phyloP scores from a whole-genome alignment of 2,329 filamentous ascomycete genomes.

The Paraconiothyrium brasiliense region DNA sequence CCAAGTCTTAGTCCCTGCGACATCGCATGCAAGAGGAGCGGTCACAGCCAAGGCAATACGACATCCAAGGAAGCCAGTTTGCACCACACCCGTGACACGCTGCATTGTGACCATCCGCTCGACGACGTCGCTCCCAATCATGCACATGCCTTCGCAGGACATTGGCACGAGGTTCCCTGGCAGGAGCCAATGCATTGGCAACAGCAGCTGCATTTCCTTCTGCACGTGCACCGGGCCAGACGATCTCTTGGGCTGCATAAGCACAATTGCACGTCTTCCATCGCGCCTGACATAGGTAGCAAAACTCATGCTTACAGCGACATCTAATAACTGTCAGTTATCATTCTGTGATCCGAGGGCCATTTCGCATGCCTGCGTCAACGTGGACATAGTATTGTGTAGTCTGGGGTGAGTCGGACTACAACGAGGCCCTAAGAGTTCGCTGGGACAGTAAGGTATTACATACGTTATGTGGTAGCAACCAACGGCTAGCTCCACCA shows the following conservation, averaged over 20 bases:
- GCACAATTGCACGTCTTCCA: conserved; percentile 29
- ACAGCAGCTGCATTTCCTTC: background rate
- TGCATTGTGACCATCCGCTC: background rate
- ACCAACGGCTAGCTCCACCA: conserved; percentile 25
- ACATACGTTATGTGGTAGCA: conserved; percentile 32
- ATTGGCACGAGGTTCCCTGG: too few relatives aligned
- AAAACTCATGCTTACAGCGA: conserved; percentile 72
- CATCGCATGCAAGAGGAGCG: background rate
- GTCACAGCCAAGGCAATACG: background rate
- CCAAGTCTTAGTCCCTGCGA: background rate
- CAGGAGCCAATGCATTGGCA: background rate
- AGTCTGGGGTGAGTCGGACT: too few relatives aligned
- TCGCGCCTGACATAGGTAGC: conserved; percentile 69
- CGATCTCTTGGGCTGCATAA: conserved; percentile 17
- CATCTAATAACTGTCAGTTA: conserved; percentile 19
- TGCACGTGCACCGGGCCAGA: conserved; percentile 5
- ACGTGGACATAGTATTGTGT: too few relatives aligned
- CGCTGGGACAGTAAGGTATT: too few relatives aligned
- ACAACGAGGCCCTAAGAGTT: background rate
- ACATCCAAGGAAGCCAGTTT: background rate
- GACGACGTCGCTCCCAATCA: background rate
- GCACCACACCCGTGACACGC: background rate
- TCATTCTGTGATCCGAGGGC: too few relatives aligned
- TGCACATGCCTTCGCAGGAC: background rate
- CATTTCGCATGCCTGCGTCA: too few relatives aligned